These are phyloP conservation scores for Rhizoclosmatium globosum DNA, from an alignment of 192 early-diverging fungal genomes.

Conservation along the genomic window DNA sequence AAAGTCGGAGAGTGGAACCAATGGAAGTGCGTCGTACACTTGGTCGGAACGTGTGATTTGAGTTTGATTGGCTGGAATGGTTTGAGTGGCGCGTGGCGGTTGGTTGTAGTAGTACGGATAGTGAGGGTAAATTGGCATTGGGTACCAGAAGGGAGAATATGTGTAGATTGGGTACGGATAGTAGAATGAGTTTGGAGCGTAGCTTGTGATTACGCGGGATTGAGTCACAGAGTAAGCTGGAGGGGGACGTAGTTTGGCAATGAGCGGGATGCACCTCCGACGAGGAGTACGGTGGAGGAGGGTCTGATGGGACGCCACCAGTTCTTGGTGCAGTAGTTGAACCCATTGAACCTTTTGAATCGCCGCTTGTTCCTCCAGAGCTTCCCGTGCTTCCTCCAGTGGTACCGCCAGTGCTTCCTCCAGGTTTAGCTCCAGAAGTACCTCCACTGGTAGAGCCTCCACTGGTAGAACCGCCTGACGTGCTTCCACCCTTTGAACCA, in stretches of 20 bases:
- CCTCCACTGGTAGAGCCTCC: background rate
- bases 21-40: slow-evolving; percentile 6
- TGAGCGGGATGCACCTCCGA: too few species aligned
- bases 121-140: background rate
- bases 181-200: background rate
- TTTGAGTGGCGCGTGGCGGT: background rate
- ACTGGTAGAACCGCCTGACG: background rate
- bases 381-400: too few species aligned
- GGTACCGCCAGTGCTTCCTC: background rate
- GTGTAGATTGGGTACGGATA: background rate
- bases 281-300: too few species aligned
- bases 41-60: background rate
- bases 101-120: background rate
- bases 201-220: background rate
- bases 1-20: background rate
- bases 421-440: background rate
- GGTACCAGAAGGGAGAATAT: background rate
- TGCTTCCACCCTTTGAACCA: background rate
- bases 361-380: too few species aligned
- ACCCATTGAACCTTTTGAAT: too few species aligned
- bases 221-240: background rate
- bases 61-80: background rate
- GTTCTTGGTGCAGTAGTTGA: too few species aligned
- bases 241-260: too few species aligned
- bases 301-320: too few species aligned